Conservation (phyloP, 2,329 filamentous ascomycete genomes). For the Colletotrichum sp. region DNA sequence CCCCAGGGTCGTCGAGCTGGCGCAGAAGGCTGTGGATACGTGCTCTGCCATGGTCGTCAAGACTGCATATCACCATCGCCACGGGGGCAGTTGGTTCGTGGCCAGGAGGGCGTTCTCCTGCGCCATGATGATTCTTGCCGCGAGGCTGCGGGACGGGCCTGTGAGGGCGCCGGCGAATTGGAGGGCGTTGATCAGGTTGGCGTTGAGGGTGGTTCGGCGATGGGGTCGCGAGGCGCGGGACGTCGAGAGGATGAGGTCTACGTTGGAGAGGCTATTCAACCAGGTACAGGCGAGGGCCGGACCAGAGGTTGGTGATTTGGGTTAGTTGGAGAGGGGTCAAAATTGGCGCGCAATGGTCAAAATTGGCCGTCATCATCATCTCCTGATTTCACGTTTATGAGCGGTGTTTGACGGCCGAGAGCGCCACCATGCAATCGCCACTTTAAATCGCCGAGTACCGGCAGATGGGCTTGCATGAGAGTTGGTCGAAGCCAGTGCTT, state of each 20-base stretch:
- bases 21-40: conserved; percentile 3
- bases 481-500: not conserved
- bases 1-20: not conserved
- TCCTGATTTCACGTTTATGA: not conserved
- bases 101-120: conserved; percentile 5
- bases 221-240: not conserved
- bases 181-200: not conserved
- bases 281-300: not conserved
- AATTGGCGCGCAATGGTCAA: not conserved
- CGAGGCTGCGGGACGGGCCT: not conserved
- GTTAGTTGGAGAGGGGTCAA: not conserved
- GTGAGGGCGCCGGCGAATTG: not conserved
- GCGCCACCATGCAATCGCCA: not conserved
- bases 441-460: not conserved
- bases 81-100: conserved; percentile 20
- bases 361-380: not conserved
- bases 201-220: not conserved
- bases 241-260: not conserved
- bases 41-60: conserved; percentile 7
- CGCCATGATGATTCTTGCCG: conserved; percentile 8
- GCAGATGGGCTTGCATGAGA: not conserved
- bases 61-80: conserved; percentile 11
- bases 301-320: not conserved
- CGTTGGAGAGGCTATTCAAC: not conserved
- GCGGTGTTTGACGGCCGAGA: not conserved